phyloP scores from a whole-genome alignment of 352 stramenopile genomes.

The Nothophytophthora sp. region DNA sequence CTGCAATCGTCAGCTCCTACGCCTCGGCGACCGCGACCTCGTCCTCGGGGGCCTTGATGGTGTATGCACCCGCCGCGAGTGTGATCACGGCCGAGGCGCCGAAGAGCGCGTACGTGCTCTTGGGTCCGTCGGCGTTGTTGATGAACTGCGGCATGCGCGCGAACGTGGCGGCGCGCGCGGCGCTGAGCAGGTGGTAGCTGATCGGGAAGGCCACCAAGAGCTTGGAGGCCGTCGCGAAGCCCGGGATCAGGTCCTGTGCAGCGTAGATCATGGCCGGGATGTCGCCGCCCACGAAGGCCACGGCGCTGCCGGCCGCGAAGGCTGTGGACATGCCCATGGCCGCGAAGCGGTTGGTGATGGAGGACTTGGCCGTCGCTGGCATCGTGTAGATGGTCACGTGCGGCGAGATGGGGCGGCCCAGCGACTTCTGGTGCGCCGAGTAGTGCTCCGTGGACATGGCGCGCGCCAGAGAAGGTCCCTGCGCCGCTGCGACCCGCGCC shows the following conservation, averaged over 20 bases:
- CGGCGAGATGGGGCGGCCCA: conserved; percentile 93
- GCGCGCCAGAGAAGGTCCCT: conserved; percentile 25
- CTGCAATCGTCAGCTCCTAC: conserved; percentile 14
- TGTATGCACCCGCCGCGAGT: conserved; percentile 45
- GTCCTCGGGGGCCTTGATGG: conserved; percentile 42
- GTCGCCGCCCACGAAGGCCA: conserved; percentile 81
- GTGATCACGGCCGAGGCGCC: conserved; percentile 45
- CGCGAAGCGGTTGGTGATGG: conserved; percentile 94
- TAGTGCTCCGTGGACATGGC: conserved; percentile 57
- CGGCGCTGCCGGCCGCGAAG: conserved; percentile 59
- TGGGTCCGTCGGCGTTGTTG: conserved; percentile 62
- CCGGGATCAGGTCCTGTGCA: conserved; percentile 67
- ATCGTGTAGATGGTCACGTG: conserved; percentile 97
- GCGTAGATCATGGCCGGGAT: conserved; percentile 79
- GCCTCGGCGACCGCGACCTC: conserved; percentile 9
- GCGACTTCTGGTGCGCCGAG: conserved; percentile 81
- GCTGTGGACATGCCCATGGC: conserved; percentile 86
- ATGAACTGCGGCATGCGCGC: conserved; percentile 89
- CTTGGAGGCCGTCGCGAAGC: conserved; percentile 88
- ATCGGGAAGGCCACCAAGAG: conserved; percentile 94
- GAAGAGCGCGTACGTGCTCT: conserved; percentile 55
- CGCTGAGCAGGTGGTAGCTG: conserved; percentile 93
- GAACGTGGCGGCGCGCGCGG: conserved; percentile 91
- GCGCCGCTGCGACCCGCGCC: conserved; percentile 8
- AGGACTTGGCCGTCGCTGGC: conserved; percentile 91